Base-by-base conservation (phyloP, 768 basidiomycete genomes). In the Neoboletus brunneissimus region DNA sequence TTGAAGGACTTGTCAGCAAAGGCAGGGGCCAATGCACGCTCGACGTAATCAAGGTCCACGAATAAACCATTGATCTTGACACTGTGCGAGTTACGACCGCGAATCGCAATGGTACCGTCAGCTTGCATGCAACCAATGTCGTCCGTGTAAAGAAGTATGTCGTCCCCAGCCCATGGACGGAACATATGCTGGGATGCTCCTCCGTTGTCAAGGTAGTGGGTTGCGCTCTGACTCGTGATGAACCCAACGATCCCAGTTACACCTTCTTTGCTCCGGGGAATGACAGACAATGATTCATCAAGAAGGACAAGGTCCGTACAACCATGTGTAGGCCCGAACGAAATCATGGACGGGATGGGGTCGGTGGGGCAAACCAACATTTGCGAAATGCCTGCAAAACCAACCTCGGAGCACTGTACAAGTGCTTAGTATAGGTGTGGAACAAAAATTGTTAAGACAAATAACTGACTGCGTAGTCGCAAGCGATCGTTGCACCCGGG, bases 61-160 rank as follows among this genome's bases (percentile, higher is more conserved):
- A 60, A 60, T 10, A 60, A 10, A 16, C 53, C 59, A 34, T 62
- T 62, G 44, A 56, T 51, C 49, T 61, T 60, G 48, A 60, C 54
- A n/a, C 45, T 60, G 38, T 59, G 59, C 34, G 59, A 61, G 27
- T 54, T 50, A 43, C 59, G 59, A 29, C 59, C 59, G 10, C 54
- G 59, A 13, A 60, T 60, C 6, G 34, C 18, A 16, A 60, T 56
- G 32, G 59, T 60, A 7, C 59, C 59, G 23, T 60, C 59, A 10
- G 23, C 59, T 34, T 61, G 59, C 59, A 60, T 60, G 59, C 53
- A 62, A 15, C 59, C 59, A 27, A 60, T 29, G 40, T 60, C 59
- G 22, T 61, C 49, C 6, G 59, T 60, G 35, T 62, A 60, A 31
- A 60, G 48, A 12, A 60, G 59, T 5, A 48, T 51, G 20, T 60